These are phyloP conservation scores for Glebionis coronaria DNA, from an alignment of 129 eudicot species.

Conservation along the genomic window DNA sequence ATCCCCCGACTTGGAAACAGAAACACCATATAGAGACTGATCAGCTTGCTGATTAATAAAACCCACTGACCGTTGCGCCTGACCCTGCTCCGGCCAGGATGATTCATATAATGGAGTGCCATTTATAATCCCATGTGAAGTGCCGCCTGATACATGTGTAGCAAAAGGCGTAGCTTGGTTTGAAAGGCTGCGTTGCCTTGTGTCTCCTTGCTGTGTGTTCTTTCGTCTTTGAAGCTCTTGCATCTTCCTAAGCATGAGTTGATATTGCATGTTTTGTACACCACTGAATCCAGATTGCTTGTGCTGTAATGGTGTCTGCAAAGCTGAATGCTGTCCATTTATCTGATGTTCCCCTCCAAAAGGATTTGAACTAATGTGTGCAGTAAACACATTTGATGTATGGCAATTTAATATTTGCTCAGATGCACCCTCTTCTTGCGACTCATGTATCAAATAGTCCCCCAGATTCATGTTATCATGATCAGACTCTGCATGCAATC, in stretches of 20 bases:
- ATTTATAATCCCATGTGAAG: conserved; percentile 36
- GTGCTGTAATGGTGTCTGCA: conserved; percentile 53
- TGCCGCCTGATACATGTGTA: conserved; percentile 46
- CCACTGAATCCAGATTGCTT: conserved; percentile 64
- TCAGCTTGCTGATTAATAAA: conserved; percentile 61
- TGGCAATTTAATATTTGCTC: conserved; percentile 36
- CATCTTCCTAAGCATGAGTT: conserved; percentile 64
- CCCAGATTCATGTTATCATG: conserved; percentile 41
- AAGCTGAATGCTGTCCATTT: conserved; percentile 52
- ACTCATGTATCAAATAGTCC: conserved; percentile 39
- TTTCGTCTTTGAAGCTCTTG: conserved; percentile 86
- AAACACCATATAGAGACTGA: conserved; percentile 76
- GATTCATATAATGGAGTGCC: conserved; percentile 44
- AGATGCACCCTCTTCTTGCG: conserved; percentile 48
- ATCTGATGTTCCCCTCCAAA: conserved; percentile 80
- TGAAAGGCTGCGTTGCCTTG: conserved; percentile 25
- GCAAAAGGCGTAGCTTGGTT: conserved; percentile 43
- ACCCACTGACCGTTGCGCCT: conserved; percentile 43
- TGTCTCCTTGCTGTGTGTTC: conserved; percentile 71
- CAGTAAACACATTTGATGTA: conserved; percentile 38
- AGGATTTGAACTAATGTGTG: conserved; percentile 63
- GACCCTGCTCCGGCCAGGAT: conserved; percentile 54
- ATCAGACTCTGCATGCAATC: conserved; percentile 58
- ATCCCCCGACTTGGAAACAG: conserved; percentile 52
- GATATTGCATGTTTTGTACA: conserved; percentile 73